A percentile compares a stretch with the other conserved stretches of the same genome.
These are phyloP conservation scores for Rusavskia elegans DNA, from an alignment of 495 filamentous ascomycete species.

Conservation along the genomic window DNA sequence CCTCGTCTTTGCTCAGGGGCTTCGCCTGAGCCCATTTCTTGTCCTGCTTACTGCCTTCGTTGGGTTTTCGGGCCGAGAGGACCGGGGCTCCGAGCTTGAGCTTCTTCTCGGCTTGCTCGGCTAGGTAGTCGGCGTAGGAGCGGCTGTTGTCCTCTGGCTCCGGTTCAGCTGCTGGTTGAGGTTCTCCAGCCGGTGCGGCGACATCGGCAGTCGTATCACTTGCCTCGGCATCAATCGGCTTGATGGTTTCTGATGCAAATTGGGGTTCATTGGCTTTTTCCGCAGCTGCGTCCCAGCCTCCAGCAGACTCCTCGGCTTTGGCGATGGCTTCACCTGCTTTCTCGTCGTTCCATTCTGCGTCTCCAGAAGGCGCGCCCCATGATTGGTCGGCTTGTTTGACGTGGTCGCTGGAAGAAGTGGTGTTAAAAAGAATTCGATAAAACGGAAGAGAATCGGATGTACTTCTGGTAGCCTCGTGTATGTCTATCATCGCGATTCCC, in stretches of 20 bases:
- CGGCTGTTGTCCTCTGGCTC: constrained; percentile 80
- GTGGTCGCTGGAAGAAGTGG: constrained; percentile 43
- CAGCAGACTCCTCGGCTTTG: constrained; percentile 44
- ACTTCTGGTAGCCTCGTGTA: constrained; percentile 57
- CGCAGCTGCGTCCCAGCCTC: constrained; percentile 14
- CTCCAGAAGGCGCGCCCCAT: constrained; percentile 73
- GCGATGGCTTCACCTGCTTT: constrained; percentile 75
- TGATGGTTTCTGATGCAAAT: constrained; percentile 8
- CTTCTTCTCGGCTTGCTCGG: constrained; percentile 72
- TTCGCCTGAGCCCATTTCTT: constrained; percentile 89
- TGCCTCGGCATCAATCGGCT: constrained; percentile 15
- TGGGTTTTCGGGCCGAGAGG: constrained; percentile 65
- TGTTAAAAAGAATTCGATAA: neutral
- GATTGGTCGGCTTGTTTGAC: constrained; percentile 84
- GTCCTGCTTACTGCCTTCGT: constrained; percentile 69
- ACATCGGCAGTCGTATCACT: constrained; percentile 25
- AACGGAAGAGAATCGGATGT: constrained; percentile 16
- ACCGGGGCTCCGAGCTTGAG: constrained; percentile 44
- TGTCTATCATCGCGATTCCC: constrained; percentile 65
- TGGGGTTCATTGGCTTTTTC: constrained; percentile 1
- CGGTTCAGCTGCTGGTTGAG: constrained; percentile 12
- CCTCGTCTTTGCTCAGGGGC: constrained; percentile 53
- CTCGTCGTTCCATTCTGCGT: constrained; percentile 75
- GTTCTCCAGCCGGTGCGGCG: constrained; percentile 15
- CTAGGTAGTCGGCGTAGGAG: constrained; percentile 76